A percentile compares a stretch with the other conserved stretches of the same genome.
These are phyloP conservation scores for Orychophragmus violaceus DNA, from an alignment of 345 rosid genomes.

Conservation along the genomic window DNA sequence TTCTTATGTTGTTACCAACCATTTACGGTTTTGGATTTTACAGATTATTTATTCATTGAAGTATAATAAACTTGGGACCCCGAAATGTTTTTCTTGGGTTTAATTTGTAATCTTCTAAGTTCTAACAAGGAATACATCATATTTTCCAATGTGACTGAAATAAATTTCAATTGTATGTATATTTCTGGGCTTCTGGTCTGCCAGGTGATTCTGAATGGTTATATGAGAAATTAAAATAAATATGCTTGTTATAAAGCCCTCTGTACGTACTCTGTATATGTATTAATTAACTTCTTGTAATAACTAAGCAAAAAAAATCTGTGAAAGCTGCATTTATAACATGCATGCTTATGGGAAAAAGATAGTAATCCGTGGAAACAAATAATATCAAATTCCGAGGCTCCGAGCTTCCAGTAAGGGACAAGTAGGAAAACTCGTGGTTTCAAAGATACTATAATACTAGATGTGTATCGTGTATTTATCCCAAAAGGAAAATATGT, in stretches of 20 bases:
- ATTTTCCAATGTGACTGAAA: not conserved
- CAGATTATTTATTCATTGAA: not conserved
- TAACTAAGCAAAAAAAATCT: no score
- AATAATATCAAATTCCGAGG: no score
- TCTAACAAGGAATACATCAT: not conserved
- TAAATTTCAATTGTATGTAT: not conserved
- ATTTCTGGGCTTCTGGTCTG: not conserved
- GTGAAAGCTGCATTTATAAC: no score
- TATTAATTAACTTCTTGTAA: no score
- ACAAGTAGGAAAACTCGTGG: not conserved
- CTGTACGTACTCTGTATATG: no score
- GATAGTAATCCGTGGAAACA: no score
- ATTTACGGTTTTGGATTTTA: not conserved
- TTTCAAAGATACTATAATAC: not conserved
- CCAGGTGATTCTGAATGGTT: no score
- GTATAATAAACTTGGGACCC: not conserved
- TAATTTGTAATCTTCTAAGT: not conserved
- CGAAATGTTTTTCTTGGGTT: not conserved
- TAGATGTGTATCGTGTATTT: not conserved
- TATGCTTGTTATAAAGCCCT: no score
- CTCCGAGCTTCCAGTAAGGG: no score
- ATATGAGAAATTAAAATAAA: no score
- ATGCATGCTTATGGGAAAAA: no score
- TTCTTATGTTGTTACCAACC: not conserved
- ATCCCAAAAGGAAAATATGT: not conserved